Percentiles rank a stretch among this genome's conserved stretches.
Conservation (phyloP, 1,139 yeast genomes). For the Suhomyces ambrosiae region DNA sequence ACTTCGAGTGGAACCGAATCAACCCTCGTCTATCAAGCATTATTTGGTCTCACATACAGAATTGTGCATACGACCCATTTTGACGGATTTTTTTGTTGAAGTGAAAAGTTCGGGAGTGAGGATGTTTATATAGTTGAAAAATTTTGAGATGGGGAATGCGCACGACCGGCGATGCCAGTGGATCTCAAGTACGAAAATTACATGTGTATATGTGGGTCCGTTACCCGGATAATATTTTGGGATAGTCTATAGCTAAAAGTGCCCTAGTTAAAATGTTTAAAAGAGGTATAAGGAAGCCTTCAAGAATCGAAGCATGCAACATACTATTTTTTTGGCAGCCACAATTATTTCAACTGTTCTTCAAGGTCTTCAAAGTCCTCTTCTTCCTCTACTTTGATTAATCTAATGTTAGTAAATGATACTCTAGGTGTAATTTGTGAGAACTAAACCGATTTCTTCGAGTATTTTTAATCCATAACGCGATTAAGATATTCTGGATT, state of each 20-base stretch:
- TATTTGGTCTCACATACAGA: slow-evolving; percentile 54
- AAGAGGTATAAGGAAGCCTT: too few relatives aligned
- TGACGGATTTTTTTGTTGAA: slow-evolving; percentile 42
- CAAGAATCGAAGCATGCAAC: too few relatives aligned
- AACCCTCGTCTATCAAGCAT: slow-evolving; percentile 27
- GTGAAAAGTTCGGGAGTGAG: background rate
- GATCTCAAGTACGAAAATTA: slow-evolving; percentile 2
- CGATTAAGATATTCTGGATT: too few relatives aligned
- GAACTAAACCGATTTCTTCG: too few relatives aligned
- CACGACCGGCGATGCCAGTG: slow-evolving; percentile 13
- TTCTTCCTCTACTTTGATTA: slow-evolving; percentile 59
- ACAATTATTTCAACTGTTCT: slow-evolving; percentile 11
- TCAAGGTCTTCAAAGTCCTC: slow-evolving; percentile 61
- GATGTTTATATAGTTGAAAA: slow-evolving; percentile 15
- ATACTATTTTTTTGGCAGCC: too few relatives aligned
- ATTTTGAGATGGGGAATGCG: slow-evolving; percentile 14
- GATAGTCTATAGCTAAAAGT: too few relatives aligned
- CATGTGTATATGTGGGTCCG: background rate
- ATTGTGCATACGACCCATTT: slow-evolving; percentile 84
- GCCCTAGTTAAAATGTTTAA: too few relatives aligned
- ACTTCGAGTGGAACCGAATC: slow-evolving; percentile 26
- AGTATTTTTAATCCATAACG: background rate
- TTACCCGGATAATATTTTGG: background rate
- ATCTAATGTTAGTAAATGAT: slow-evolving; percentile 43
- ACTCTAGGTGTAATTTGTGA: too few relatives aligned